Percentiles rank a stretch among this genome's conserved stretches.
phyloP scores from a whole-genome alignment of 1,284 basidiomycete species.

The Veloboletus limbatus region DNA sequence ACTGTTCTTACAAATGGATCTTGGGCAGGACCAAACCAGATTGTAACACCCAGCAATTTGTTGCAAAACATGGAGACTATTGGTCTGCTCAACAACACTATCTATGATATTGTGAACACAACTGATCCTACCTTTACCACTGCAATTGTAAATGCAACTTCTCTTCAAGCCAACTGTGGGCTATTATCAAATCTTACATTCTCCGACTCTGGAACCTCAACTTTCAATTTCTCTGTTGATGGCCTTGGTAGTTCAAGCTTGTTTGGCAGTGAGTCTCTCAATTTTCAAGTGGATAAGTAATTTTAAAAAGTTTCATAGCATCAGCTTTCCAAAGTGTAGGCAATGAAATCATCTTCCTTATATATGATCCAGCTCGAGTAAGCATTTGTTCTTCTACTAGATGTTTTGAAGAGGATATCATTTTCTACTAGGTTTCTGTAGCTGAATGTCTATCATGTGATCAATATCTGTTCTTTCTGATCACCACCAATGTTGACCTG shows the following conservation, averaged over 20 bases:
- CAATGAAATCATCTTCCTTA: background rate
- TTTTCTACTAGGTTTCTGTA: background rate
- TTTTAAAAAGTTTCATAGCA: background rate
- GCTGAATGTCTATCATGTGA: background rate
- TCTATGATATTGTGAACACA: slow-evolving; percentile 2
- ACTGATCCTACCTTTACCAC: background rate
- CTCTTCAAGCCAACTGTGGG: slow-evolving; percentile 1
- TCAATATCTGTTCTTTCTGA: background rate
- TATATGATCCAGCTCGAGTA: background rate
- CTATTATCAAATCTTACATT: slow-evolving; percentile 8
- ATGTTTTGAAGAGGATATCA: no score
- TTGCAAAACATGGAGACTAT: background rate
- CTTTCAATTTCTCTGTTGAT: background rate
- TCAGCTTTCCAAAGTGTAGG: background rate
- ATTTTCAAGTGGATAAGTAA: background rate
- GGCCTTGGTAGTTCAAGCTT: background rate
- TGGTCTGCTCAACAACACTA: slow-evolving; percentile 1
- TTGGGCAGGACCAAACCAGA: background rate
- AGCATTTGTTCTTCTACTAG: background rate
- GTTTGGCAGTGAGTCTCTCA: background rate
- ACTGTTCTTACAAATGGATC: background rate
- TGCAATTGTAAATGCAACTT: slow-evolving; percentile 14
- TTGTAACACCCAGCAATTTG: background rate
- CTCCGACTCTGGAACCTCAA: background rate
- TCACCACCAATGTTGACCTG: slow-evolving; percentile 3